These are phyloP conservation scores for Colletotrichum caudatum DNA, from an alignment of 2,329 filamentous ascomycete species.

Conservation along the genomic window DNA sequence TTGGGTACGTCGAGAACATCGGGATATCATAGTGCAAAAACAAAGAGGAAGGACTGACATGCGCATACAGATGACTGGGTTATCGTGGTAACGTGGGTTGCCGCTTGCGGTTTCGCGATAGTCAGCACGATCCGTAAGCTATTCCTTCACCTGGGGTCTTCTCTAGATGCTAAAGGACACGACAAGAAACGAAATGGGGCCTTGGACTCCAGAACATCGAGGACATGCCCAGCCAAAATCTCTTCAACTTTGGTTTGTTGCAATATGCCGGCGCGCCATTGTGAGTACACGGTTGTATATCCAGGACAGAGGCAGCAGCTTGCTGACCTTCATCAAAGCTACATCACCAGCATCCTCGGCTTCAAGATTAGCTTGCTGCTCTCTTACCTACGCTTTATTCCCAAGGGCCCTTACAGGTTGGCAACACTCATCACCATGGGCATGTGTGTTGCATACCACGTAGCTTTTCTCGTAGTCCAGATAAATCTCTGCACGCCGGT, in stretches of 20 bases:
- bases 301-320: fast-evolving
- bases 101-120: constrained; percentile 51
- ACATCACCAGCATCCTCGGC: constrained; percentile 56
- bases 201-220: constrained; percentile 52
- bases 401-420: constrained; percentile 51
- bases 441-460: constrained; percentile 53
- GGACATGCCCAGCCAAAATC: constrained; percentile 54
- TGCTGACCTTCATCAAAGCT: constrained; percentile 46
- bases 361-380: constrained; percentile 61
- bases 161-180: not conserved
- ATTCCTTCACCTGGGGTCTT: too few species aligned
- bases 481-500: constrained; percentile 54
- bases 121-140: constrained; percentile 53
- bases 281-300: constrained; percentile 43
- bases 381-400: constrained; percentile 59
- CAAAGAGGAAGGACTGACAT: not conserved
- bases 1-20: constrained; percentile 44
- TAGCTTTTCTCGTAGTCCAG: constrained; percentile 53
- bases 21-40: not conserved
- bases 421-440: constrained; percentile 52
- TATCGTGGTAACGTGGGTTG: constrained; percentile 45
- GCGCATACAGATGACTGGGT: constrained; percentile 40
- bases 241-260: constrained; percentile 54
- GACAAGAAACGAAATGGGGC: constrained; percentile 59
- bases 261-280: constrained; percentile 59